Conservation (phyloP, 345 rosid species). For the Linum lewisii region DNA sequence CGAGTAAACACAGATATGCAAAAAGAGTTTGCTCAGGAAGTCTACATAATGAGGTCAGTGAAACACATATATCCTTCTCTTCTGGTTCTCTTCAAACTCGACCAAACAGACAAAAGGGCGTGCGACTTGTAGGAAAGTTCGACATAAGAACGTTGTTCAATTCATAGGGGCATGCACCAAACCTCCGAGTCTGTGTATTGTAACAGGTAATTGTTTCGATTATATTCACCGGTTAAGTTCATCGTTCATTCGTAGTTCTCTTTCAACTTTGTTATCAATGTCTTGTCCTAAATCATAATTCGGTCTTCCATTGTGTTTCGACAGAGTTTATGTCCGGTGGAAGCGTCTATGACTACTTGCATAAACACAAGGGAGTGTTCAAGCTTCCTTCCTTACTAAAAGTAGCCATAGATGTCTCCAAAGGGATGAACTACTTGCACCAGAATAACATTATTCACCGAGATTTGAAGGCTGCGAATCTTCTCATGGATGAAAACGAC, state of each 20-base stretch:
- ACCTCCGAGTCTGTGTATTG: slow-evolving; percentile 82
- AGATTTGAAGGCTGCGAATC: slow-evolving; percentile 94
- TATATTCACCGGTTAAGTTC: background rate
- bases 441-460: slow-evolving; percentile 92
- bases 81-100: background rate
- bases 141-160: slow-evolving; percentile 94
- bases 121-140: slow-evolving; percentile 63
- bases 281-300: background rate
- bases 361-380: slow-evolving; percentile 83
- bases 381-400: slow-evolving; percentile 81
- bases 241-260: no score
- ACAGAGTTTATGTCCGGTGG: slow-evolving; percentile 94
- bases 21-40: slow-evolving; percentile 89
- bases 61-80: background rate
- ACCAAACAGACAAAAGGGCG: background rate
- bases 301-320: background rate
- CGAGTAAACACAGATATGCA: slow-evolving; percentile 62
- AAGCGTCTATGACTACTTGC: slow-evolving; percentile 96
- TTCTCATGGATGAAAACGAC: slow-evolving; percentile 96
- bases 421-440: slow-evolving; percentile 98
- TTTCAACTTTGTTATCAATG: no score
- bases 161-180: slow-evolving; percentile 97
- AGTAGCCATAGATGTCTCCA: slow-evolving; percentile 88
- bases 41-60: slow-evolving; percentile 77
- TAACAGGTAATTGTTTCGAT: slow-evolving; percentile 53